A percentile compares a stretch with the other conserved stretches of the same genome.
Evolutionary conservation across 148 eudicot genomes (phyloP).

Genomic region (Vaccinium macrocarpon): DNA sequence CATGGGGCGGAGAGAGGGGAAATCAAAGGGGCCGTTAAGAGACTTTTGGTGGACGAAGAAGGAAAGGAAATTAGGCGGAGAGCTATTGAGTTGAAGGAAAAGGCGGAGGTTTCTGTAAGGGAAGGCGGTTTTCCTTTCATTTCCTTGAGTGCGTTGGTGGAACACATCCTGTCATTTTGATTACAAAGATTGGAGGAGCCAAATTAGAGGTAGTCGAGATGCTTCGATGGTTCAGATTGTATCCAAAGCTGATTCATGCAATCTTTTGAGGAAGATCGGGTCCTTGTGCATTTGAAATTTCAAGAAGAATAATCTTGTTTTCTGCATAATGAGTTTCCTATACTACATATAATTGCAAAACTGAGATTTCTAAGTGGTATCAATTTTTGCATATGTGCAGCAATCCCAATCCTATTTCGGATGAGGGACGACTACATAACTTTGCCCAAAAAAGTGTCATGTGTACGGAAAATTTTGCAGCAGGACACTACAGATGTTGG

Average conservation of each 20-base stretch:
- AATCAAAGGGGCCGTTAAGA: conserved; percentile 1
- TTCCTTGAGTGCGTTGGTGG: conserved; percentile 9
- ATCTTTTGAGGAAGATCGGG: not conserved
- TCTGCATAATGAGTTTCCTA: not conserved
- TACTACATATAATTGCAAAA: not conserved
- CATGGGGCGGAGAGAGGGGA: not conserved
- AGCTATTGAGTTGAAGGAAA: not conserved
- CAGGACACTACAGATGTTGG: not conserved
- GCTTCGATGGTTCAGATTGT: not conserved
- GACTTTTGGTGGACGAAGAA: conserved; percentile 17
- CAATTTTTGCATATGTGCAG: not conserved
- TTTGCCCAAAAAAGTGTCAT: not conserved
- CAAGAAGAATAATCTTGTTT: not conserved
- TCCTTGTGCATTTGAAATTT: not conserved
- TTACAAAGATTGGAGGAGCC: no score
- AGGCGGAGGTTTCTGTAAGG: not conserved
- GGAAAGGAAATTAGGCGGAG: conserved; percentile 16
- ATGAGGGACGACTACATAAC: not conserved
- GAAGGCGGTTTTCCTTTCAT: conserved; percentile 17
- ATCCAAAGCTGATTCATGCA: not conserved
- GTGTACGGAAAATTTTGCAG: not conserved
- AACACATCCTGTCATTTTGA: conserved; percentile 6
- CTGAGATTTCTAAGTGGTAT: not conserved
- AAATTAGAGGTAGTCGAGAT: not conserved
- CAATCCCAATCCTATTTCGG: not conserved